Percentiles rank a stretch among this genome's conserved stretches.
phyloP scores from a whole-genome alignment of 2,329 filamentous ascomycete genomes.

The Aspergillus brasiliensis region DNA sequence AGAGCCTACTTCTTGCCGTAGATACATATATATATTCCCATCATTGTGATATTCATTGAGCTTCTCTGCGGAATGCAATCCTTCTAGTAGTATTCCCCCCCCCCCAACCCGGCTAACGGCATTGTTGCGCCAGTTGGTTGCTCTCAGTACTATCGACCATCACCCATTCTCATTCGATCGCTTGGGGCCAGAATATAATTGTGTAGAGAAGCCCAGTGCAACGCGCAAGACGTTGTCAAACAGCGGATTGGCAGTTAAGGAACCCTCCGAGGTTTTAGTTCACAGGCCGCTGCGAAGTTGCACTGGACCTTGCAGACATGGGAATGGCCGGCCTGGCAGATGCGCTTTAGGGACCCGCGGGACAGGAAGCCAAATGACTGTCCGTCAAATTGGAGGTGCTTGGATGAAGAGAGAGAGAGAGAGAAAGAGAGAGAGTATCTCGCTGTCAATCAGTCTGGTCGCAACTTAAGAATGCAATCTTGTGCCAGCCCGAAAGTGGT shows the following conservation, averaged over 20 bases:
- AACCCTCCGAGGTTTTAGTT: neutral
- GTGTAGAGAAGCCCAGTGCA: neutral
- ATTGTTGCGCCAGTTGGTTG: constrained; percentile 20
- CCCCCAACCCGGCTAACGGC: constrained; percentile 22
- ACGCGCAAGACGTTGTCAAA: neutral
- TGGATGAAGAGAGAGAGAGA: constrained; percentile 5
- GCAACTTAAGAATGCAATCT: neutral
- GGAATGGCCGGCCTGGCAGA: constrained; percentile 9
- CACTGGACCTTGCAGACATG: constrained; percentile 15
- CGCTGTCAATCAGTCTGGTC: neutral
- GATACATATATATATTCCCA: neutral
- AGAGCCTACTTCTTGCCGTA: neutral
- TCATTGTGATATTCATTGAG: too few species aligned
- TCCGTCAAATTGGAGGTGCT: neutral
- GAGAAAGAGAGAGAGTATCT: too few species aligned
- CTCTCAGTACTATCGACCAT: neutral
- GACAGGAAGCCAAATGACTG: neutral
- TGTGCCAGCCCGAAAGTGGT: constrained; percentile 14
- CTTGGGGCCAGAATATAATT: neutral
- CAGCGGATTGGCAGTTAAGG: neutral
- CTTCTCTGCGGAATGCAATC: constrained; percentile 11
- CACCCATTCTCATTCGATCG: neutral
- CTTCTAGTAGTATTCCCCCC: constrained; percentile 8
- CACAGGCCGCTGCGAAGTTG: constrained; percentile 7
- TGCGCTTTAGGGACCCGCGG: neutral